Evolutionary conservation across 2,329 filamentous ascomycete species (phyloP), one percentile per base, ranked within the genome.

Genomic region (Fusarium anguioides): DNA sequence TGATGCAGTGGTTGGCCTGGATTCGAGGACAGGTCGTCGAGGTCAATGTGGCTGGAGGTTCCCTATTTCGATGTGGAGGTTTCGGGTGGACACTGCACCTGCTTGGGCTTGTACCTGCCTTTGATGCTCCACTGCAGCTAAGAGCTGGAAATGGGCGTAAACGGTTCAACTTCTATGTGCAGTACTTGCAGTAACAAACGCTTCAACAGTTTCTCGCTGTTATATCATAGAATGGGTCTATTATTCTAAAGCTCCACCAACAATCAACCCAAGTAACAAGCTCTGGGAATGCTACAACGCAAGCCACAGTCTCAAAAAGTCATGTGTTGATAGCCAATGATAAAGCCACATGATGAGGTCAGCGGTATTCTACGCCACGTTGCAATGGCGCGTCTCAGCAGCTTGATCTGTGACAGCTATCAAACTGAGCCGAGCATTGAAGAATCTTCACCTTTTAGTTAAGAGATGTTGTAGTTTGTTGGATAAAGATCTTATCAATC

Each of bases 391-490:
- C 42, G 36, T 60, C 36, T 23, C 49, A 60, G 44, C 40, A 60
- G 21, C 54, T 60, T 36, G 17, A n/a, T 39, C 37, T 51, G 26
- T 52, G 24, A 26, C 44, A 60, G 21, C 15, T 39, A 35, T 42
- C 47, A 50, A 50, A 50, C 47, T 42, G 35, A n/a, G 18, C 46
- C 35, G 47, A 20, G 35, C 31, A 23, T 20, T 35, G 23, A 41
- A n/a, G 7, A 7, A 12, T 12, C 14, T 29, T 29, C 31, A 23
- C 15, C 14, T 50, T 15, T 23, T 35, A 9, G n/a, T n/a, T 26
- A 82, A 27, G 83, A 84, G 35, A 84, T 75, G 53, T 26, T 51
- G 31, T 14, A n/a, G 23, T 26, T 10, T n/a, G 6, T 5, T 20
- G 12, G 33, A 2, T 20, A 17, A 6, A 1, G 18, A 18, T 8